Percentiles rank a stretch among this genome's conserved stretches.
Conservation (phyloP, 805 yeast genomes). For the Metschnikowia lunata region DNA sequence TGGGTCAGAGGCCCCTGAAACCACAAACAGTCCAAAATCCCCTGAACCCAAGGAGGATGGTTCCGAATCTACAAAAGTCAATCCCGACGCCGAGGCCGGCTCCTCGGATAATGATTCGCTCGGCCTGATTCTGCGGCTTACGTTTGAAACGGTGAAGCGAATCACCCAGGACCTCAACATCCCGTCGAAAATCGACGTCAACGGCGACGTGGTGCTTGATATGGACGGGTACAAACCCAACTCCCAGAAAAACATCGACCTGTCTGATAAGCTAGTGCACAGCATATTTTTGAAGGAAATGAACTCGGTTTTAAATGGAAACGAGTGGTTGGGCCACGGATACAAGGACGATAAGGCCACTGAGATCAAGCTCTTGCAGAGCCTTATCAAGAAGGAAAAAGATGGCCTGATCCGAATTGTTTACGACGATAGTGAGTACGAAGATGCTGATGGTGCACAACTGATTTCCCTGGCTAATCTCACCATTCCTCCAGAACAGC, state of each 20-base stretch:
- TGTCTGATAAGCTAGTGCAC: constrained; percentile 70
- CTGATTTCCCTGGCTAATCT: constrained; percentile 6
- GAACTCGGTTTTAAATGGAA: constrained; percentile 19
- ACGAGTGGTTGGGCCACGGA: constrained; percentile 10
- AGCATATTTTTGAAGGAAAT: constrained; percentile 75
- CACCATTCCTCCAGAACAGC: constrained; percentile 7
- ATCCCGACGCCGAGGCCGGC: constrained; percentile 13
- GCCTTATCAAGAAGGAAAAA: constrained; percentile 48
- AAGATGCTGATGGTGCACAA: constrained; percentile 6
- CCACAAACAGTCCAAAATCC: constrained; percentile 3
- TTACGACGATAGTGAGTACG: constrained; percentile 18
- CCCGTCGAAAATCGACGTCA: constrained; percentile 80
- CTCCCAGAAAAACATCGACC: constrained; percentile 62
- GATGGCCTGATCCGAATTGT: constrained; percentile 64
- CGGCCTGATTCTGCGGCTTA: constrained; percentile 20
- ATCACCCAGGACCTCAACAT: constrained; percentile 71
- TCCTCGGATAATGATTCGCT: constrained; percentile 16
- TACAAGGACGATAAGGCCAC: constrained; percentile 15
- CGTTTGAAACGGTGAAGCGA: constrained; percentile 56
- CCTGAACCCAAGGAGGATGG: constrained; percentile 7
- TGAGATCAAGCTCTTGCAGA: constrained; percentile 32
- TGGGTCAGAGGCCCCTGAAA: background rate
- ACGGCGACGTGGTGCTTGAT: constrained; percentile 87
- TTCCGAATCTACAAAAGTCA: background rate
- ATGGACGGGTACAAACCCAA: constrained; percentile 95